phyloP scores from a whole-genome alignment of 225 moss, liverwort and hornwort genomes.

The Pseudisothecium myosuroides region DNA sequence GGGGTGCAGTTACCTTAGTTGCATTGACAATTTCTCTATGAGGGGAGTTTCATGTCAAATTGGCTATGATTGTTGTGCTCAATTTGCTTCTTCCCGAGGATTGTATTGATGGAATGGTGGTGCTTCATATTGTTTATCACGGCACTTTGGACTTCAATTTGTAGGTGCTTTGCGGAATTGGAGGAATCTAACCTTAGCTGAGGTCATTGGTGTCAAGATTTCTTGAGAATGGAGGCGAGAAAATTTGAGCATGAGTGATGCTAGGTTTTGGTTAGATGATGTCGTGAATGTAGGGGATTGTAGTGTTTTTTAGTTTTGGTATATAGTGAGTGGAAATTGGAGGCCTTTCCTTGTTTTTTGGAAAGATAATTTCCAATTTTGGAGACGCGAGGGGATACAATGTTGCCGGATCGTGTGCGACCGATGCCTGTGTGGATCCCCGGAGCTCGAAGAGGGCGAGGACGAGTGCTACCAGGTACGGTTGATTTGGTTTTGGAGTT shows the following conservation, averaged over 20 bases:
- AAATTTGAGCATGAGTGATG: background rate
- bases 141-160: background rate
- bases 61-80: background rate
- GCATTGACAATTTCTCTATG: too few relatives aligned
- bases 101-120: background rate
- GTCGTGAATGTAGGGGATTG: background rate
- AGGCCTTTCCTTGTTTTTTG: background rate
- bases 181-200: background rate
- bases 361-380: background rate
- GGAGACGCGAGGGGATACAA: background rate
- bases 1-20: too few relatives aligned
- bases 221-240: background rate
- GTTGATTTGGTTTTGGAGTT: background rate
- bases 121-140: background rate
- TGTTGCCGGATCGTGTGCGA: constrained; percentile 38
- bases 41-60: too few relatives aligned
- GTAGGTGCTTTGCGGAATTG: background rate
- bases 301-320: background rate
- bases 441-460: constrained; percentile 42
- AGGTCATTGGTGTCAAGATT: background rate
- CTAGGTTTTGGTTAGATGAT: background rate
- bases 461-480: constrained; percentile 40
- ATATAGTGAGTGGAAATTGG: background rate
- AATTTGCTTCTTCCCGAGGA: background rate
- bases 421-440: constrained; percentile 30